phyloP scores from a whole-genome alignment of 192 early-diverging fungal species.

The Backusella psychrophila region DNA sequence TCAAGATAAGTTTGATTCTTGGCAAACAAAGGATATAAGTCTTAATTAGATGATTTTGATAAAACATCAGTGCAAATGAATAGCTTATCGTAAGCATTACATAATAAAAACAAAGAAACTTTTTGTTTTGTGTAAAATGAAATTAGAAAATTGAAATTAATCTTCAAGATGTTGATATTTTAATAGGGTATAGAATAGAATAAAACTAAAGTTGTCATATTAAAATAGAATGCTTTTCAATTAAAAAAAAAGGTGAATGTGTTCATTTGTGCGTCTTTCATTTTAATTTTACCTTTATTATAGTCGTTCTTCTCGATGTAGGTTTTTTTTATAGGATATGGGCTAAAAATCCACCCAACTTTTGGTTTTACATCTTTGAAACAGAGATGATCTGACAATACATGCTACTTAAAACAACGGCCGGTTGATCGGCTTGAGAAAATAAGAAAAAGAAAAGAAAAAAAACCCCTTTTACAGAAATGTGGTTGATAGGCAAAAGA shows the following conservation, averaged over 20 bases:
- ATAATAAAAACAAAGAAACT: neutral
- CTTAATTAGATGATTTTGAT: neutral
- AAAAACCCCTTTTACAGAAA: neutral
- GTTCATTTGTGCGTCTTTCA: neutral
- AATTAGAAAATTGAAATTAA: neutral
- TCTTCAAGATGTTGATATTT: neutral
- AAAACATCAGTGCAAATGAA: neutral
- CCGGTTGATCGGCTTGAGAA: neutral
- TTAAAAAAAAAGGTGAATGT: neutral
- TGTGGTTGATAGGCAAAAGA: neutral
- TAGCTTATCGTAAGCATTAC: neutral
- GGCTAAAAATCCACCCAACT: neutral
- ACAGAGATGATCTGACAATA: neutral
- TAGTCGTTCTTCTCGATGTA: neutral
- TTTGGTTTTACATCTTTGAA: neutral
- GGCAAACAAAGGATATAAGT: neutral
- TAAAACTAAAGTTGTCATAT: neutral
- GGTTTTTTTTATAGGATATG: neutral
- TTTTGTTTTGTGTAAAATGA: too few relatives aligned
- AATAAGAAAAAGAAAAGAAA: neutral
- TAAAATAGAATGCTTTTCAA: neutral
- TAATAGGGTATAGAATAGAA: too few relatives aligned
- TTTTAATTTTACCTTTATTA: neutral
- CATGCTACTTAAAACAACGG: neutral
- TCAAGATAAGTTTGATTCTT: neutral